Evolutionary conservation across 768 basidiomycete genomes (phyloP), one percentile per base, ranked within the genome.

Genomic region (Kwoniella botswanensis): DNA sequence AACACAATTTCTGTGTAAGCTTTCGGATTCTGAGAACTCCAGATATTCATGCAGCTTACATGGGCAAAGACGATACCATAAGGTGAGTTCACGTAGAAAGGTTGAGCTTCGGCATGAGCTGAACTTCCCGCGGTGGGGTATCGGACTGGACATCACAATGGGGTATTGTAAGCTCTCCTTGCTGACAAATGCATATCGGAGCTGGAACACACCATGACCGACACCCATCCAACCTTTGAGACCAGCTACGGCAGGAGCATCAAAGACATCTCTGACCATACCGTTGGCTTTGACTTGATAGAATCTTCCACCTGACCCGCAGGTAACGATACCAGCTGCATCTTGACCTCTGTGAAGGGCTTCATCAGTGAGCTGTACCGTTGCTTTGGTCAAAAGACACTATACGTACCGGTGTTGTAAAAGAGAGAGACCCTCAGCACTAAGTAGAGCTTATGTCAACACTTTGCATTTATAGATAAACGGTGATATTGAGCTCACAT

Each of bases 51-150:
- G n/a, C n/a, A n/a, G n/a, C 91, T 73, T 83, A 95, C 96, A 87
- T 99, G 96, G 21, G 93, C 97, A 81, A 99, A 92, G 72, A 95
- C 93, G 80, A 99, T 96, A 63, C 97, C 97, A 83, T 98, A 99
- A 3, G 97, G 97, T n/a, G 94, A 96, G 86, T 99, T 99, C 77
- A 99, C 97, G 82, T 99, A 99, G 87, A 99, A 99, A 1, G 97
- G 97, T 82, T 99, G 97, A 9, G 97, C 95, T 83, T 99, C 97
- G 12, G 96, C 91, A 75, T 97, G 92, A 68, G 94, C 92, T 69
- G 94, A 97, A 80, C 93, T 94, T 61, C 97, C 97, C 64, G 97
- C 97, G 71, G 97, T 98, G 11, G 97, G 97, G 85, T 99, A 98
- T 68, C 97, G 90, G 65, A 96, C 97, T 98, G 77, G 7, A 9